Evolutionary conservation across 176 grass and related monocot genomes (phyloP).

Genomic region (Alopecurus myosuroides): DNA sequence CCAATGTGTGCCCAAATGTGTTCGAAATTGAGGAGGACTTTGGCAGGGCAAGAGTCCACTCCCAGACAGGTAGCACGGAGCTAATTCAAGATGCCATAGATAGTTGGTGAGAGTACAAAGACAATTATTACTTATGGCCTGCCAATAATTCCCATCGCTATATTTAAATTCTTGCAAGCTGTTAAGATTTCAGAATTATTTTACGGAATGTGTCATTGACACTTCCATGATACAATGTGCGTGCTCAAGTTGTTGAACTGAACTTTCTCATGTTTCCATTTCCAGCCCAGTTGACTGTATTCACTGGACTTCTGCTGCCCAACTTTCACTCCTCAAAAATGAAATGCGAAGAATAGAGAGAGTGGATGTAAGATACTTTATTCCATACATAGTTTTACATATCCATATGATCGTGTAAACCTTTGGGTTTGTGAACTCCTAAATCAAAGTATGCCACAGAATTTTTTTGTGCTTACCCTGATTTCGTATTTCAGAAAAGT

Average conservation of each 20-base stretch:
- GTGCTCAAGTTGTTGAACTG: conserved; percentile 6
- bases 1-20: conserved; percentile 61
- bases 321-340: conserved; percentile 80
- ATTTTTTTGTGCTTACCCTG: background rate
- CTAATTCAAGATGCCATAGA: conserved; percentile 81
- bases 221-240: background rate
- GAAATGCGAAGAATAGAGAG: conserved; percentile 94
- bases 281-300: conserved; percentile 93
- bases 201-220: background rate
- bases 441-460: background rate
- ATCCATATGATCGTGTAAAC: background rate
- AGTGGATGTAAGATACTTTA: conserved; percentile 63
- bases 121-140: background rate
- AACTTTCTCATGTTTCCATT: conserved; percentile 33
- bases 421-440: background rate
- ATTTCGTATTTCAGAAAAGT: background rate
- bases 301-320: conserved; percentile 86
- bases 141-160: background rate
- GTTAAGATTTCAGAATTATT: conserved; percentile 17
- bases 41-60: conserved; percentile 67
- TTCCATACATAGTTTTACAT: background rate
- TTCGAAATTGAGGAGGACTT: conserved; percentile 88
- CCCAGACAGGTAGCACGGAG: conserved; percentile 51
- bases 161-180: background rate
- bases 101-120: conserved; percentile 57